Conservation (phyloP, 2,329 filamentous ascomycete species). For the Aspergillus melleus region DNA sequence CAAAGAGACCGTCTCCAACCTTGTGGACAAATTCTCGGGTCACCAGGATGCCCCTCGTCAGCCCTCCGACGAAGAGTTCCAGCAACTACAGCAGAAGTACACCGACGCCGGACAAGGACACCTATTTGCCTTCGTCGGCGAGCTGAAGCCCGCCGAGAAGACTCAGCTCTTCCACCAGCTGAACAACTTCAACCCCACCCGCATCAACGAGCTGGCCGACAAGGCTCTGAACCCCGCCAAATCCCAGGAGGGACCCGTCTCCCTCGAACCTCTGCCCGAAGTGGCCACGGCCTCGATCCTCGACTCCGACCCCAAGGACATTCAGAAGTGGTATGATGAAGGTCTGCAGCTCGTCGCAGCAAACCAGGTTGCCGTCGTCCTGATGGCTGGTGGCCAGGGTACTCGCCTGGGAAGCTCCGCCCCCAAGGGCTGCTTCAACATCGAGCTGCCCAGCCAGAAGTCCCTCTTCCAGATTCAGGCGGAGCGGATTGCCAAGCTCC, state of each 20-base stretch:
- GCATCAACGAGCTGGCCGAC: slow-evolving; percentile 85
- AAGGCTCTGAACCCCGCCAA: slow-evolving; percentile 77
- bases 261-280: slow-evolving; percentile 83
- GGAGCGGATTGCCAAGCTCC: slow-evolving; percentile 85
- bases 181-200: slow-evolving; percentile 73
- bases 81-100: slow-evolving; percentile 70
- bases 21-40: slow-evolving; percentile 50
- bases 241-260: slow-evolving; percentile 49
- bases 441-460: slow-evolving; percentile 88
- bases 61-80: slow-evolving; percentile 65
- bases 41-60: slow-evolving; percentile 44
- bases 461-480: slow-evolving; percentile 97
- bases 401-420: slow-evolving; percentile 91
- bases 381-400: slow-evolving; percentile 97
- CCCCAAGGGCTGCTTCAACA: slow-evolving; percentile 97
- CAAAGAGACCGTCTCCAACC: slow-evolving; percentile 49
- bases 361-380: slow-evolving; percentile 77
- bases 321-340: slow-evolving; percentile 78
- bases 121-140: slow-evolving; percentile 84
- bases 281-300: slow-evolving; percentile 86
- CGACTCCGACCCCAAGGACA: slow-evolving; percentile 76
- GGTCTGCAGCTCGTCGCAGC: slow-evolving; percentile 66
- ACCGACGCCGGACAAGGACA: slow-evolving; percentile 74
- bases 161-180: slow-evolving; percentile 79
- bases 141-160: slow-evolving; percentile 72